A percentile compares a stretch with the other conserved stretches of the same genome.
phyloP scores from a whole-genome alignment of 2,329 filamentous ascomycete species.

The Colletotrichum melonis region DNA sequence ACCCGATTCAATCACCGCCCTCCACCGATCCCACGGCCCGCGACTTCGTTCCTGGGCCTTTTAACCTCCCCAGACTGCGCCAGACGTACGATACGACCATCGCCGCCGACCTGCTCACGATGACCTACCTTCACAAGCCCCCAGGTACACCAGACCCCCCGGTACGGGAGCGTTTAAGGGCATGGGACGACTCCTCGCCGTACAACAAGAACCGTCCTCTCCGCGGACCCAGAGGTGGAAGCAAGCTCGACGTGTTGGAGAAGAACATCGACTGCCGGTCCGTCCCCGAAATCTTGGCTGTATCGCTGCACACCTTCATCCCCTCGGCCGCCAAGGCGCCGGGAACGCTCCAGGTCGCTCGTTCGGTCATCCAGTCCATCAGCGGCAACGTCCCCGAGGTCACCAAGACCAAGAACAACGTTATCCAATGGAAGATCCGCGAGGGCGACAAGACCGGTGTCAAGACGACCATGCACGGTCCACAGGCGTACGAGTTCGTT shows the following conservation, averaged over 20 bases:
- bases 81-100: slow-evolving; percentile 92
- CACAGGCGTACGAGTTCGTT: slow-evolving; percentile 89
- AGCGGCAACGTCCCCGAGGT: slow-evolving; percentile 79
- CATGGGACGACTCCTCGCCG: slow-evolving; percentile 90
- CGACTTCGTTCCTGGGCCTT: slow-evolving; percentile 90
- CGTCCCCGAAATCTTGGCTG: slow-evolving; percentile 82
- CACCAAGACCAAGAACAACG: slow-evolving; percentile 76
- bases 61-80: slow-evolving; percentile 85
- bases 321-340: slow-evolving; percentile 78
- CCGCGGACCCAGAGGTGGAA: slow-evolving; percentile 84
- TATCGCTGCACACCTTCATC: slow-evolving; percentile 83
- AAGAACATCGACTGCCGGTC: slow-evolving; percentile 83
- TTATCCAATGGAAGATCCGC: slow-evolving; percentile 80
- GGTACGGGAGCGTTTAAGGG: slow-evolving; percentile 76
- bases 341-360: slow-evolving; percentile 82
- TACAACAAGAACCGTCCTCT: slow-evolving; percentile 94
- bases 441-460: slow-evolving; percentile 78
- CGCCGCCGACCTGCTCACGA: slow-evolving; percentile 86
- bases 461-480: slow-evolving; percentile 81
- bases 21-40: slow-evolving; percentile 89
- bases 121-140: slow-evolving; percentile 87
- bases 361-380: slow-evolving; percentile 87
- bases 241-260: slow-evolving; percentile 78
- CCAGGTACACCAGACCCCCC: slow-evolving; percentile 73
- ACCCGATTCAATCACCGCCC: slow-evolving; percentile 91